Percentiles rank a stretch among this genome's conserved stretches.
These are phyloP conservation scores for Fusarium sp. DNA, from an alignment of 2,329 filamentous ascomycete species.

Conservation along the genomic window DNA sequence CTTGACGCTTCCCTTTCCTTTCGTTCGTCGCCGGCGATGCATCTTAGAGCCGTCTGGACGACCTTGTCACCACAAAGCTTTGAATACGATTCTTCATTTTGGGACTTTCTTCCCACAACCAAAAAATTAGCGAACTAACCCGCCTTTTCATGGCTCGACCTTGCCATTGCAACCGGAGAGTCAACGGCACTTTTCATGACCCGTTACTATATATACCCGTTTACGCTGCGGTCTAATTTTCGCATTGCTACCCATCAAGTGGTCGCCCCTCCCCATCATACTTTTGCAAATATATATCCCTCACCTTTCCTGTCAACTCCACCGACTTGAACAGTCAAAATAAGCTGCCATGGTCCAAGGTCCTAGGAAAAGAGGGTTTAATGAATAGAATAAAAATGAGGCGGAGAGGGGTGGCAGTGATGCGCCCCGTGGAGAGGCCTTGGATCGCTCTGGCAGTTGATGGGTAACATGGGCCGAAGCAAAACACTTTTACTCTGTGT, in stretches of 20 bases:
- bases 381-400: slow-evolving; percentile 20
- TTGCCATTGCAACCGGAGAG: slow-evolving; percentile 36
- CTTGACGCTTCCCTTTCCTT: slow-evolving; percentile 29
- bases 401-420: slow-evolving; percentile 30
- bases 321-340: slow-evolving; percentile 27
- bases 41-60: slow-evolving; percentile 45
- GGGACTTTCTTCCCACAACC: slow-evolving; percentile 14
- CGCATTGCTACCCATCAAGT: slow-evolving; percentile 45
- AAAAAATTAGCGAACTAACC: slow-evolving; percentile 41
- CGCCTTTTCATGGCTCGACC: slow-evolving; percentile 36
- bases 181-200: slow-evolving; percentile 43
- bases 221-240: slow-evolving; percentile 49
- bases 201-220: slow-evolving; percentile 50
- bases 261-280: slow-evolving; percentile 33
- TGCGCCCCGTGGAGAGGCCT: slow-evolving; percentile 41
- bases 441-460: slow-evolving; percentile 44
- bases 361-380: slow-evolving; percentile 25
- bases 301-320: slow-evolving; percentile 2
- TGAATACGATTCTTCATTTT: slow-evolving; percentile 32
- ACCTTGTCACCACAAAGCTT: slow-evolving; percentile 43
- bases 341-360: slow-evolving; percentile 42
- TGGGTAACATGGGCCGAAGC: slow-evolving; percentile 36
- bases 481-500: slow-evolving; percentile 43
- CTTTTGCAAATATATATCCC: slow-evolving; percentile 23
- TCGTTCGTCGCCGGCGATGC: slow-evolving; percentile 45